Evolutionary conservation across 1,139 yeast species (phyloP).

Genomic region (Arxiozyma heterogenica): DNA sequence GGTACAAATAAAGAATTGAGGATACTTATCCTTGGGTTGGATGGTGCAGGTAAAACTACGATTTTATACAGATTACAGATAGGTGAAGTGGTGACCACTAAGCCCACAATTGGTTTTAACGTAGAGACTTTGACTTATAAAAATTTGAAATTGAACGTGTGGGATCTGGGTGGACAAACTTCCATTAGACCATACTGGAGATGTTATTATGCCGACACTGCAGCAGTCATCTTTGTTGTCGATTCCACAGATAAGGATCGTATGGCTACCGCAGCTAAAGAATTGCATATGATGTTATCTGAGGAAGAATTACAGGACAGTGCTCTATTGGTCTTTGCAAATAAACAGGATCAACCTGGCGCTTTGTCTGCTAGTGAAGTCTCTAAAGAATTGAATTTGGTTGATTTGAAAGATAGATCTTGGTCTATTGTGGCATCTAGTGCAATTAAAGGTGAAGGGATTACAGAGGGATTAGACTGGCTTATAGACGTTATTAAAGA

Average conservation of each 20-base stretch:
- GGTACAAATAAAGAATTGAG: constrained; percentile 85
- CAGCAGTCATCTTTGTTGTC: constrained; percentile 92
- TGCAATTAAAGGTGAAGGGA: constrained; percentile 93
- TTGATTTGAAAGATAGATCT: constrained; percentile 86
- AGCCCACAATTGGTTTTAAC: constrained; percentile 94
- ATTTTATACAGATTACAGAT: constrained; percentile 82
- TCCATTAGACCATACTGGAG: constrained; percentile 97
- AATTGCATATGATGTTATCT: constrained; percentile 79
- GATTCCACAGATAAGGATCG: constrained; percentile 96
- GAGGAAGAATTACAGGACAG: constrained; percentile 89
- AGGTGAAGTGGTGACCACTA: constrained; percentile 91
- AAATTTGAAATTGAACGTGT: constrained; percentile 77
- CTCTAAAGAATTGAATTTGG: constrained; percentile 73
- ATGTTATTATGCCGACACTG: constrained; percentile 91
- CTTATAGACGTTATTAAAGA: constrained; percentile 91
- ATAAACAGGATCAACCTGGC: constrained; percentile 94
- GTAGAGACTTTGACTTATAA: constrained; percentile 89
- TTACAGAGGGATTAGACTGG: constrained; percentile 96
- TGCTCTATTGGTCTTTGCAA: constrained; percentile 89
- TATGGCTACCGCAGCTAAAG: constrained; percentile 77
- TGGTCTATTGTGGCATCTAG: constrained; percentile 98
- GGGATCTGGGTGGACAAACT: constrained; percentile 97
- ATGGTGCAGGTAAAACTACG: constrained; percentile 98
- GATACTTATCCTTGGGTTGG: constrained; percentile 83
- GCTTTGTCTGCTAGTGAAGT: constrained; percentile 94